These are phyloP conservation scores for Pinguiococcus pyrenoidosus DNA, from an alignment of 108 stramenopile species.

Conservation along the genomic window DNA sequence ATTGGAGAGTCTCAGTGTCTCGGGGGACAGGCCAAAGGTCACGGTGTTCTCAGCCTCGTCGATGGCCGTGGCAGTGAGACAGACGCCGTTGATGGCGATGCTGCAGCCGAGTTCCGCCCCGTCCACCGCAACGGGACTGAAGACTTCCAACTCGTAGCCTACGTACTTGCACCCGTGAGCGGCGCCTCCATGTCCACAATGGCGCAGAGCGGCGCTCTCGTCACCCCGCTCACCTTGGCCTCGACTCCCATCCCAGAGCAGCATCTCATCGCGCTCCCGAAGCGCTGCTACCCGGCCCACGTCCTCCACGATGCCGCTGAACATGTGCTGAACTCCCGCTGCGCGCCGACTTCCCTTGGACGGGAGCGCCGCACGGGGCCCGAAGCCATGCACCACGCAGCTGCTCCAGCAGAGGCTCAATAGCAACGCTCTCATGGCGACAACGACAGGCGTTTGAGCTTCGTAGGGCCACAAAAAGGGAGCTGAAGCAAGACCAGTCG, in stretches of 20 bases:
- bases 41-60: conserved; percentile 44
- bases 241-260: conserved; percentile 71
- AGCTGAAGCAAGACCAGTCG: too few species aligned
- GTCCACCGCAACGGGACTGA: conserved; percentile 44
- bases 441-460: too few species aligned
- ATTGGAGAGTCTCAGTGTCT: conserved; percentile 74
- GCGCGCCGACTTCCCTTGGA: too few species aligned
- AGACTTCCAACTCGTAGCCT: background rate
- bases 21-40: conserved; percentile 78
- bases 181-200: conserved; percentile 26
- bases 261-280: conserved; percentile 58
- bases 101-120: conserved; percentile 80
- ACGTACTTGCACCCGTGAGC: conserved; percentile 47
- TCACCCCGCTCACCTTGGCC: conserved; percentile 5
- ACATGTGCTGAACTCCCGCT: too few species aligned
- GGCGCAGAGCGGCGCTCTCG: background rate
- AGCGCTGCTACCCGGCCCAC: conserved; percentile 75
- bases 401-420: too few species aligned
- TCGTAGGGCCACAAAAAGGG: too few species aligned
- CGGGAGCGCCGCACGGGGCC: too few species aligned
- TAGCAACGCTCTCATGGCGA: too few species aligned
- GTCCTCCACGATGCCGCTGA: conserved; percentile 97
- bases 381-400: too few species aligned
- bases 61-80: conserved; percentile 77
- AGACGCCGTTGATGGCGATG: conserved; percentile 95